Base-by-base conservation (phyloP, 2,329 filamentous ascomycete genomes). In the Amylocarpus encephaloides region DNA sequence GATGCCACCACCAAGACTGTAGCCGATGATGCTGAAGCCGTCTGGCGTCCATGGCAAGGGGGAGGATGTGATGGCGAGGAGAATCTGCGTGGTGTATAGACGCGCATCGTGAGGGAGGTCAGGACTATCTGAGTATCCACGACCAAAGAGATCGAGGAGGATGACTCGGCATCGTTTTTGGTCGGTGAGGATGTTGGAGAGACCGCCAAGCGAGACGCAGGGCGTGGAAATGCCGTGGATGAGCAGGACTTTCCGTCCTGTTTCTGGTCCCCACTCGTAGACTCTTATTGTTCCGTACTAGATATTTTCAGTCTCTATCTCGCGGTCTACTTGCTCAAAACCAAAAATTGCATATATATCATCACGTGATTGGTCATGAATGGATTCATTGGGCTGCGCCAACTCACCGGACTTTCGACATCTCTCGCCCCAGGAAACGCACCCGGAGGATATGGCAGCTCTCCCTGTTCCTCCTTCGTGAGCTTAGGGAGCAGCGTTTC, bases 191-290 rank as follows among this genome's bases (percentile, higher is more conserved):
- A 75, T 77, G 62, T 80, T 73, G 12, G 85, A 85, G 33, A 93
- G 65, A 38, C 78, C 75, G 2, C 80, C 82, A 15, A 92, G 69
- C 0, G 86, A 77, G 43, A 91, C 71, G 54, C 82, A 83, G 0
- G 89, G 88, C 5, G 88, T 93, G 44, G 82, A 86, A 61, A 93
- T 91, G 5, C 89, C 89, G 66, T 92, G 89, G 13, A 94, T 69
- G 22, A 94, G 70, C 12, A 94, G 70, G 1, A 92, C 81, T 62
- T 83, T 89, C 26, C 80, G 76, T 1, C 87, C 88, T 33, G 76
- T 70, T 51, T 80, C 75, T 0, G 86, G 85, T 0, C 89, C 89
- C 77, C 84, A 93, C 71, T 94, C 89, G 64, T 89, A 92, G 2
- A 88, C 82, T 41, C 83, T 73, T 54, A 88, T 78, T 4, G 71